These are phyloP conservation scores for Kodamaea alishanica DNA, from an alignment of 1,139 yeast species.

Conservation along the genomic window DNA sequence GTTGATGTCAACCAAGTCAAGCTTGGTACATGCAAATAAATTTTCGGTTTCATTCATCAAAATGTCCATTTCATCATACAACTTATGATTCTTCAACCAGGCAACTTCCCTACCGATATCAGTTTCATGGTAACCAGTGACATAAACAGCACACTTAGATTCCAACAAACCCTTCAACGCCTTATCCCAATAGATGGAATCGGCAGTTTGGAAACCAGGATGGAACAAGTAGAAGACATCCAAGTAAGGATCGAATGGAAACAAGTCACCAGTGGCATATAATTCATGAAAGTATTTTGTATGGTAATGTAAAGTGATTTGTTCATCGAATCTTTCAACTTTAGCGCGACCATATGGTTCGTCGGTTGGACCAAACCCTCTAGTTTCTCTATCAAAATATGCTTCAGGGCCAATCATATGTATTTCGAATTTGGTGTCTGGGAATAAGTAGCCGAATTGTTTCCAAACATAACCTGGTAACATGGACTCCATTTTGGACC, in stretches of 20 bases:
- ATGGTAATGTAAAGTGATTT: conserved; percentile 73
- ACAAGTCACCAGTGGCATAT: conserved; percentile 88
- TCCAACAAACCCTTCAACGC: conserved; percentile 83
- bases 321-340: conserved; percentile 70
- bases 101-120: conserved; percentile 69
- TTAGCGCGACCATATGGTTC: conserved; percentile 56
- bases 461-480: conserved; percentile 96
- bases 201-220: conserved; percentile 89
- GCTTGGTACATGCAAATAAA: conserved; percentile 78
- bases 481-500: conserved; percentile 91
- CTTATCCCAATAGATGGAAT: conserved; percentile 76
- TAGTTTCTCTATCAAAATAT: conserved; percentile 57
- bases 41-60: conserved; percentile 73
- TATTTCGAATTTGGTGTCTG: conserved; percentile 75
- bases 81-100: conserved; percentile 64
- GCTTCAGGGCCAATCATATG: conserved; percentile 95
- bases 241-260: conserved; percentile 96
- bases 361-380: conserved; percentile 35
- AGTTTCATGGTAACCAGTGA: conserved; percentile 81
- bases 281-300: conserved; percentile 88
- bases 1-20: conserved; percentile 87
- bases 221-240: conserved; percentile 92
- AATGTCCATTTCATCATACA: conserved; percentile 69
- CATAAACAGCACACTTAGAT: conserved; percentile 86
- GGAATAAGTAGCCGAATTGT: conserved; percentile 83